phyloP scores from a whole-genome alignment of 345 rosid genomes.

The Geranium rotundifolium region DNA sequence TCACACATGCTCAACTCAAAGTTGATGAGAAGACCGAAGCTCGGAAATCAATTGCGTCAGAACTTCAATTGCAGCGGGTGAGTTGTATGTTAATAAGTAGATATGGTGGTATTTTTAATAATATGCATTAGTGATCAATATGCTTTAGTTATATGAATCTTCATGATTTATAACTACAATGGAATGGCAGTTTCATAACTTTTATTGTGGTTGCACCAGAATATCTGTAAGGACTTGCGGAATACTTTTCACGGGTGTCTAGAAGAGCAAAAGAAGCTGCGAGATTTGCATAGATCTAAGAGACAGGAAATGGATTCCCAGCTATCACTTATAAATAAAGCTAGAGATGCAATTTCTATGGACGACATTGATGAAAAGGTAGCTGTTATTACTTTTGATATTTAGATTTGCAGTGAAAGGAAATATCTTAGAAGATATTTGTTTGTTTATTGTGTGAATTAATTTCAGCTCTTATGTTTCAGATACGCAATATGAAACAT shows the following conservation, averaged over 20 bases:
- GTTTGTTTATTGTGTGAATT: neutral
- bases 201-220: slow-evolving; percentile 28
- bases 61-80: slow-evolving; percentile 18
- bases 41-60: slow-evolving; percentile 50
- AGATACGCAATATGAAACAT: slow-evolving; percentile 61
- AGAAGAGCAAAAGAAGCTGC: slow-evolving; percentile 51
- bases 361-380: slow-evolving; percentile 62
- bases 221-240: slow-evolving; percentile 25
- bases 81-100: too few species aligned
- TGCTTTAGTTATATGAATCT: slow-evolving; percentile 26
- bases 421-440: neutral
- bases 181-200: slow-evolving; percentile 8
- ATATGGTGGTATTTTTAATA: too few species aligned
- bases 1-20: slow-evolving; percentile 34
- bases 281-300: slow-evolving; percentile 42
- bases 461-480: slow-evolving; percentile 9
- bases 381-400: slow-evolving; percentile 1
- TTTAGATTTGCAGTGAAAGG: neutral
- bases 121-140: too few species aligned
- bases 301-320: slow-evolving; percentile 60
- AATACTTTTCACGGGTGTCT: slow-evolving; percentile 31
- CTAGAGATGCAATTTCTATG: slow-evolving; percentile 36
- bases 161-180: slow-evolving; percentile 5
- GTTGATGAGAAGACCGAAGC: slow-evolving; percentile 52
- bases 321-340: slow-evolving; percentile 36